These are phyloP conservation scores for Chaetomidium leptoderma DNA, from an alignment of 495 filamentous ascomycete species.

Conservation along the genomic window DNA sequence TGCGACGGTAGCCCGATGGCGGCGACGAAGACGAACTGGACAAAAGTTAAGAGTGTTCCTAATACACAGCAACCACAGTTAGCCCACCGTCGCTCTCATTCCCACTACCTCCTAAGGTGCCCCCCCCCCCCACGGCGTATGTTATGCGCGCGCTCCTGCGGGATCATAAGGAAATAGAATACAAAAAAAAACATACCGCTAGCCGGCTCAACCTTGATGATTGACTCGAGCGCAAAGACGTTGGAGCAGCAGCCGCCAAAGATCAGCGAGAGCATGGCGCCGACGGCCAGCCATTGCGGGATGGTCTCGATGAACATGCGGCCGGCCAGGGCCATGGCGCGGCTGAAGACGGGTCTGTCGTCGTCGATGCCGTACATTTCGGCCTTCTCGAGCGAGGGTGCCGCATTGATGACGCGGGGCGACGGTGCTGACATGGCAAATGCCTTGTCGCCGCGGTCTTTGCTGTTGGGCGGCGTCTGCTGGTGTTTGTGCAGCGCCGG, in stretches of 20 bases:
- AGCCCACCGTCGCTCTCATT: neutral
- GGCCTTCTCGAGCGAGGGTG: slow-evolving; percentile 52
- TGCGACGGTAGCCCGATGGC: slow-evolving; percentile 71
- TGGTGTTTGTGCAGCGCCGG: slow-evolving; percentile 35
- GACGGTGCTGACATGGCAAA: slow-evolving; percentile 29
- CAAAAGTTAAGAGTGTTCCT: slow-evolving; percentile 90
- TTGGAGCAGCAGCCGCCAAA: slow-evolving; percentile 98
- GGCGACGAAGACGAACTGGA: slow-evolving; percentile 84
- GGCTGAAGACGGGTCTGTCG: slow-evolving; percentile 49
- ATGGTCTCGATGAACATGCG: slow-evolving; percentile 58
- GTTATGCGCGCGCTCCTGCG: neutral
- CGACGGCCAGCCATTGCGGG: slow-evolving; percentile 62
- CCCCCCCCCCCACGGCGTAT: neutral
- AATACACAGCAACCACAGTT: neutral
- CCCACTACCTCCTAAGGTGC: neutral
- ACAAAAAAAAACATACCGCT: slow-evolving; percentile 45
- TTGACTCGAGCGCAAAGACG: slow-evolving; percentile 93
- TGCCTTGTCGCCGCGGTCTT: slow-evolving; percentile 35
- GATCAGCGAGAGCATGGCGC: slow-evolving; percentile 77
- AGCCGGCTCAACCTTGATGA: slow-evolving; percentile 76
- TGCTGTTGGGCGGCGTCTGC: slow-evolving; percentile 30
- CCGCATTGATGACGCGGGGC: slow-evolving; percentile 52
- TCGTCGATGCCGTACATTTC: slow-evolving; percentile 55
- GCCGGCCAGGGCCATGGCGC: slow-evolving; percentile 50
- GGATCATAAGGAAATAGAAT: neutral